Evolutionary conservation across 345 rosid genomes (phyloP).

Genomic region (Moringa oleifera): DNA sequence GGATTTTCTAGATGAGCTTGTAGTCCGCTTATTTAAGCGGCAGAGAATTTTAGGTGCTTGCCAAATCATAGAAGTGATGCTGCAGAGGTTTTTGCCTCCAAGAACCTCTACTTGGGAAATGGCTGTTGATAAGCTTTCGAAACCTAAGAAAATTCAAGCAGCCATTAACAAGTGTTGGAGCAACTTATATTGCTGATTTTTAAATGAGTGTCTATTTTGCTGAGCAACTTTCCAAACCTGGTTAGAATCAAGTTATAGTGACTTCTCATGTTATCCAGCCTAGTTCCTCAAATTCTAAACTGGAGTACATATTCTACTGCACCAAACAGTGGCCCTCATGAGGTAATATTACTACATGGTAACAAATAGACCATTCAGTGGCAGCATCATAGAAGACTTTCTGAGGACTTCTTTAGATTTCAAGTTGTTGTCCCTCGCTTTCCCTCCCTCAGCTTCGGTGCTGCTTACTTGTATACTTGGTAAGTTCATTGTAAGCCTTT

Average conservation of each 20-base stretch:
- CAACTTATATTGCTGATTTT: conserved; percentile 37
- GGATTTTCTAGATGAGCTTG: conserved; percentile 77
- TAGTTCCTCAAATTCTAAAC: not conserved
- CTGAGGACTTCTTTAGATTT: too few relatives aligned
- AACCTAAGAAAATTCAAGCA: conserved; percentile 54
- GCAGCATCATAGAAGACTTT: too few relatives aligned
- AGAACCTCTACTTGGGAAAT: conserved; percentile 56
- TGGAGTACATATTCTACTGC: not conserved
- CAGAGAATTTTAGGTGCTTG: conserved; percentile 65
- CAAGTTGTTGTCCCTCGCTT: too few relatives aligned
- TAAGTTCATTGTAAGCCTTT: too few relatives aligned
- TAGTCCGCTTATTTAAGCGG: conserved; percentile 52
- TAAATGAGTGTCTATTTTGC: not conserved
- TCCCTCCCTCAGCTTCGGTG: too few relatives aligned
- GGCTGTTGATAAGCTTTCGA: conserved; percentile 65
- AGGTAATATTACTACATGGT: too few relatives aligned
- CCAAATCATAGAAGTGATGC: conserved; percentile 66
- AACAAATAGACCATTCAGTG: too few relatives aligned
- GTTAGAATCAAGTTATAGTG: not conserved
- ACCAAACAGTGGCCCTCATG: not conserved
- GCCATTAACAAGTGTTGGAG: conserved; percentile 66
- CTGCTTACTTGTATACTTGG: too few relatives aligned
- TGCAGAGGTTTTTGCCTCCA: conserved; percentile 60
- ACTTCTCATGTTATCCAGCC: not conserved
- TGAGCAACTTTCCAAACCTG: too few relatives aligned